Evolutionary conservation across 2,329 filamentous ascomycete species (phyloP), one percentile per base, ranked within the genome.

Genomic region (Paramyrothecium sp.): DNA sequence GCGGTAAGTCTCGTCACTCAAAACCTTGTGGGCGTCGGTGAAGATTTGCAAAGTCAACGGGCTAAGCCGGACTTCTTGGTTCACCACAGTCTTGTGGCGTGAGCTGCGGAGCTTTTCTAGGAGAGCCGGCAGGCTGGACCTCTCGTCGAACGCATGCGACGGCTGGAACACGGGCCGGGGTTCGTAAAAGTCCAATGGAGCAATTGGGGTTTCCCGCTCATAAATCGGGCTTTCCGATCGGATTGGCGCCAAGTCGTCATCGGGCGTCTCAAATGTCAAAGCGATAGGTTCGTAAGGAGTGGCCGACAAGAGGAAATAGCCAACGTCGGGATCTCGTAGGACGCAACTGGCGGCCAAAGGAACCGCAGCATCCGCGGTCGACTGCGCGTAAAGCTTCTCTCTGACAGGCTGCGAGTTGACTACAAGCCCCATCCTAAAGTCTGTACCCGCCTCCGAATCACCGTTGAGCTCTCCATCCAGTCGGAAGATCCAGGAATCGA

Each of bases 41-140:
- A 94, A 83, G 41, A 91, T 79, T 61, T 87, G 83, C 19, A 93
- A 78, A 2, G 89, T 90, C 21, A 89, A 83, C 13, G 89, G 85
- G 21, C 87, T 90, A 21, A 92, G 81, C 58, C 85, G 82, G 55
- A 93, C 79, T 66, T 90, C 85, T 59, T 90, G 87, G 57, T 83
- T 85, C 52, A 91, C 74, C 23, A 86, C 71, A 5, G 83, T 79
- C 71, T 84, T 83, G 70, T 87, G 81, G 54, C 83, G 81, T 49
- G 83, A 83, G 2, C 85, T 86, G 51, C 83, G 81, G 41, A 87
- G 73, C 49, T 77, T 75, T 53, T 85, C 81, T 13, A 88, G 75
- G 51, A 88, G 74, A 26, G 71, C 70, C 3, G 86, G 82, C 10
- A 91, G 70, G 22, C 78, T 75, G 4, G 85, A 87, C 8, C 73